Conservation (phyloP, 2,329 filamentous ascomycete species). For the Monosporascus ibericus region DNA sequence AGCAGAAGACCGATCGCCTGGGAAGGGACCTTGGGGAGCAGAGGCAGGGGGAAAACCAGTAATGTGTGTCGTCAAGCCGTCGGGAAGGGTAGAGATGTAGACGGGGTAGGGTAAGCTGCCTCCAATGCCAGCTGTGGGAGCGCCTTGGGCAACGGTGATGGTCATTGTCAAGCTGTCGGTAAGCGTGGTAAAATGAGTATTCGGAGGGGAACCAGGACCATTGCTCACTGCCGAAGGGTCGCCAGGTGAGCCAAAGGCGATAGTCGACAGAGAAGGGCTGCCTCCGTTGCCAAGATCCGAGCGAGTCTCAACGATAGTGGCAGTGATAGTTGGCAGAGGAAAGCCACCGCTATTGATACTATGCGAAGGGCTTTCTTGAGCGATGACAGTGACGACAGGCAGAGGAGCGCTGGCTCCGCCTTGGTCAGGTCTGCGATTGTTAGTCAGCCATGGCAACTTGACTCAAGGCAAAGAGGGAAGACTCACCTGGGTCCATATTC, state of each 20-base stretch:
- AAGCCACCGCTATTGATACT: not conserved
- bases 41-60: not conserved
- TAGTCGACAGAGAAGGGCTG: not conserved
- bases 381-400: too few relatives aligned
- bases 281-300: not conserved
- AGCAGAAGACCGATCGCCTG: not conserved
- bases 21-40: not conserved
- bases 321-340: not conserved
- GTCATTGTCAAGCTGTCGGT: not conserved
- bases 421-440: not conserved
- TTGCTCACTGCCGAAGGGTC: slow-evolving; percentile 5
- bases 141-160: not conserved
- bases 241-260: not conserved
- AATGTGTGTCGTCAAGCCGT: not conserved
- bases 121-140: not conserved
- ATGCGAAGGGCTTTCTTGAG: too few relatives aligned
- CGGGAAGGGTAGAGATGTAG: not conserved
- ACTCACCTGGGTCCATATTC: slow-evolving; percentile 20
- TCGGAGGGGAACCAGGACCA: slow-evolving; percentile 2
- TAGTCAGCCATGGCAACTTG: not conserved
- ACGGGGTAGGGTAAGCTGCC: not conserved
- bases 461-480: not conserved
- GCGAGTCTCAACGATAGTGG: not conserved
- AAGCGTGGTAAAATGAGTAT: not conserved
- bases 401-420: not conserved